These are phyloP conservation scores for Mycena rebaudengoi DNA, from an alignment of 768 basidiomycete genomes.

Conservation along the genomic window DNA sequence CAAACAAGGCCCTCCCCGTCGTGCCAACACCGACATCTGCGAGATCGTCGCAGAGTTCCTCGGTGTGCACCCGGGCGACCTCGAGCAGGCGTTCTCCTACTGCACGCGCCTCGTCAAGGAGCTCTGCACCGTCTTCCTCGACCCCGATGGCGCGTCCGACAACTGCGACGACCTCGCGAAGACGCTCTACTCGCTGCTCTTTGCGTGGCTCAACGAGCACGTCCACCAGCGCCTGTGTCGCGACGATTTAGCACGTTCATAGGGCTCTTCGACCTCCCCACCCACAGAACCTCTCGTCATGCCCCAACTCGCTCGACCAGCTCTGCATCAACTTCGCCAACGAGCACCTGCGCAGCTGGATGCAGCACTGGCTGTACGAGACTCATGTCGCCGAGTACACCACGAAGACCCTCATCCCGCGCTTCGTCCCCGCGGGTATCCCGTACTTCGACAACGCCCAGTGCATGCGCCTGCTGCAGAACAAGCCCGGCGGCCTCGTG, in stretches of 20 bases:
- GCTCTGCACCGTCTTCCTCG: slow-evolving; percentile 79
- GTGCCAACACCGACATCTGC: slow-evolving; percentile 86
- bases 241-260: slow-evolving; percentile 90
- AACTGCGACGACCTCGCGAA: slow-evolving; percentile 81
- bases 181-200: slow-evolving; percentile 83
- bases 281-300: slow-evolving; percentile 87
- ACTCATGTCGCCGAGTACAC: slow-evolving; percentile 83
- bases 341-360: slow-evolving; percentile 87
- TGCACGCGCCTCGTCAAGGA: slow-evolving; percentile 90
- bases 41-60: slow-evolving; percentile 78
- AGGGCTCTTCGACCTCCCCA: slow-evolving; percentile 93
- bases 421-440: slow-evolving; percentile 62
- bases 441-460: slow-evolving; percentile 79
- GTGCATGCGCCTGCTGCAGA: slow-evolving; percentile 75
- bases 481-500: slow-evolving; percentile 26
- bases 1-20: slow-evolving; percentile 94
- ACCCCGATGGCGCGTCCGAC: slow-evolving; percentile 74
- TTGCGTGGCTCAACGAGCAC: slow-evolving; percentile 84
- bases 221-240: slow-evolving; percentile 81
- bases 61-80: slow-evolving; percentile 65
- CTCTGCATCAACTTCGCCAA: slow-evolving; percentile 87
- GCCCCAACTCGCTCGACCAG: slow-evolving; percentile 78
- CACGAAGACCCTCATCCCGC: slow-evolving; percentile 75
- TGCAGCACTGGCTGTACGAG: slow-evolving; percentile 84
- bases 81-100: slow-evolving; percentile 88